Evolutionary conservation across 495 filamentous ascomycete genomes (phyloP), one percentile per base, ranked within the genome.

Genomic region (Penicillium simplicissimum): DNA sequence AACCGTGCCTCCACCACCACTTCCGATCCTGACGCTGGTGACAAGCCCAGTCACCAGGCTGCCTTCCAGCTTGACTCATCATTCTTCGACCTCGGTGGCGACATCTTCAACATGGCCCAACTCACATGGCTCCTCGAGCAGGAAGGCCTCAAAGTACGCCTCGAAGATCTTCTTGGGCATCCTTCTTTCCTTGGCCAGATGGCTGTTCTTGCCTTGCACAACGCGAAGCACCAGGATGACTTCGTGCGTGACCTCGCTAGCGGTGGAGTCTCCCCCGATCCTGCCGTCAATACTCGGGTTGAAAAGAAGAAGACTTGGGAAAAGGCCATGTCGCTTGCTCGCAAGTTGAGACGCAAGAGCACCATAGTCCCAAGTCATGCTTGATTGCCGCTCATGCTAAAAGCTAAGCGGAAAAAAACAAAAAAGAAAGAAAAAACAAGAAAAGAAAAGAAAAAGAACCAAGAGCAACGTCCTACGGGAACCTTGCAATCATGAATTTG

Each of bases 61-160:
- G 40, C 60, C 9, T 84, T 68, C 74, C 76, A 79, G 42, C 72
- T 80, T 33, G 74, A 79, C 31, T 79, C 80, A 0, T 80, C 79
- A 0, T 84, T 85, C 71, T 85, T 83, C 64, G 73, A 79, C 3
- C 74, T 82, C 1, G 82, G 82, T 11, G 82, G 82, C 14, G 82
- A 85, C 58, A 73, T 84, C 40, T 77, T 83, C 68, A 79, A 74
- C 23, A 73, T 85, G 52, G 82, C 80, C 1, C 79, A 80, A 52
- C 66, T 84, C 14, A 71, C 73, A 17, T 77, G 74, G 66, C 68
- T 83, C 4, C 69, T 85, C 0, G 76, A 81, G 43, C 74, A 82
- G 57, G 79, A 83, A 55, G 79, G 79, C n/a, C 72, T 81, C 48
- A 72, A 74, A 42, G 71, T 84, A 9, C 72, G 76, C 6, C 69